These are phyloP conservation scores for Apiospora sp. DNA, from an alignment of 2,329 filamentous ascomycete species.

Conservation along the genomic window DNA sequence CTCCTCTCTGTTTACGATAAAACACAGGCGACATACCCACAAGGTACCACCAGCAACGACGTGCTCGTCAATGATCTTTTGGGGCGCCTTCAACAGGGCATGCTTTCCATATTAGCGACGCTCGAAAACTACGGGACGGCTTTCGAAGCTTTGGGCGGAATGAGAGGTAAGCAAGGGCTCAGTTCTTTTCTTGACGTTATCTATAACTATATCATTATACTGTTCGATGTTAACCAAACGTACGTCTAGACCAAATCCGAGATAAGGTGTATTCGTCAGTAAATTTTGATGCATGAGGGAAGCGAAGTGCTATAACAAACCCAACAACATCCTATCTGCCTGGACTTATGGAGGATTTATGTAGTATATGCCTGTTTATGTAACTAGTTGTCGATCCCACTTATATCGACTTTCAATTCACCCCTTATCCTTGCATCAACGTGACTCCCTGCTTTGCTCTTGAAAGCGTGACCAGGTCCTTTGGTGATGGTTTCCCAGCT, in stretches of 20 bases:
- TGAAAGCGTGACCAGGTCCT: not conserved
- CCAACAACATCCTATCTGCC: not conserved
- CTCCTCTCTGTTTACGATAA: conserved; percentile 53
- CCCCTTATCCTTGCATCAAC: not conserved
- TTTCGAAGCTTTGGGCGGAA: conserved; percentile 54
- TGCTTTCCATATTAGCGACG: conserved; percentile 50
- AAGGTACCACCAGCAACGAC: conserved; percentile 33
- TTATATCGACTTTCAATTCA: not conserved
- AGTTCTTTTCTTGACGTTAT: not conserved
- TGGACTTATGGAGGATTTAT: not conserved
- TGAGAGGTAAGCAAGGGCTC: conserved; percentile 47
- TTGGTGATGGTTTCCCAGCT: not conserved
- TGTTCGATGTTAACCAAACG: not conserved
- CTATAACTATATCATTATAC: too few species aligned
- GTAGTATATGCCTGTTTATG: not conserved
- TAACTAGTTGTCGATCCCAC: not conserved
- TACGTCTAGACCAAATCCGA: conserved; percentile 27
- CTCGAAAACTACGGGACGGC: conserved; percentile 53
- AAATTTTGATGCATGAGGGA: conserved; percentile 6
- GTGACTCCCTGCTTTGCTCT: not conserved
- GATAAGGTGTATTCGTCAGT: conserved; percentile 28
- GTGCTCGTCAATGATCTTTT: conserved; percentile 46
- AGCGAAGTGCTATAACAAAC: not conserved
- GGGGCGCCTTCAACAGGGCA: conserved; percentile 49
- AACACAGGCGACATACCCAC: conserved; percentile 47